A percentile compares a stretch with the other conserved stretches of the same genome.
phyloP scores from a whole-genome alignment of 169 alveolate genomes.

The Plasmodium cynomolgi region DNA sequence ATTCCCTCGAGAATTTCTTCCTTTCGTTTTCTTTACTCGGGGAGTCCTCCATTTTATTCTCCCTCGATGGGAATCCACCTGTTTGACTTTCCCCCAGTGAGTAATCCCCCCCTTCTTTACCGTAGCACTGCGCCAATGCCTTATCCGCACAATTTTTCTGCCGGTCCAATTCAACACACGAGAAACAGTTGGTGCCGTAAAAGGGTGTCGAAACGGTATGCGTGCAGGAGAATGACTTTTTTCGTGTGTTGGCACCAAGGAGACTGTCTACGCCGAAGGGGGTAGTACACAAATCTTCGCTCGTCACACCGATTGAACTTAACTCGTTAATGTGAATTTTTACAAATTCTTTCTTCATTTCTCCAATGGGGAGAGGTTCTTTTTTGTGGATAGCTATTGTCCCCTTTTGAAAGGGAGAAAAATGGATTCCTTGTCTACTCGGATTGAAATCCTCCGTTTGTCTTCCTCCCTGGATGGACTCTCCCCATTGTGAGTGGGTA shows the following conservation, averaged over 20 bases:
- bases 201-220: slow-evolving; percentile 14
- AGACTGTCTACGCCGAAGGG: not conserved
- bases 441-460: not conserved
- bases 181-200: not conserved
- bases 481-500: not conserved
- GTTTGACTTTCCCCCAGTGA: not conserved
- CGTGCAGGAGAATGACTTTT: slow-evolving; percentile 15
- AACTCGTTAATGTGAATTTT: not conserved
- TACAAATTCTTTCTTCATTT: not conserved
- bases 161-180: not conserved
- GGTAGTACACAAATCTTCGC: not conserved
- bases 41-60: not conserved
- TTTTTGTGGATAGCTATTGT: not conserved
- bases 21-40: not conserved
- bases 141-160: not conserved
- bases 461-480: not conserved
- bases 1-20: not conserved
- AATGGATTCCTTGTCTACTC: not conserved
- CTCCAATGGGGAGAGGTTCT: not conserved
- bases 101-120: not conserved
- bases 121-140: not conserved
- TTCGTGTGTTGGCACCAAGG: not conserved
- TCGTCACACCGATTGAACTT: not conserved
- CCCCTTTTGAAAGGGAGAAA: not conserved
- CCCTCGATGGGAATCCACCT: not conserved